Base-by-base conservation (phyloP, 2,329 filamentous ascomycete genomes). In the Aspergillus piperis region DNA sequence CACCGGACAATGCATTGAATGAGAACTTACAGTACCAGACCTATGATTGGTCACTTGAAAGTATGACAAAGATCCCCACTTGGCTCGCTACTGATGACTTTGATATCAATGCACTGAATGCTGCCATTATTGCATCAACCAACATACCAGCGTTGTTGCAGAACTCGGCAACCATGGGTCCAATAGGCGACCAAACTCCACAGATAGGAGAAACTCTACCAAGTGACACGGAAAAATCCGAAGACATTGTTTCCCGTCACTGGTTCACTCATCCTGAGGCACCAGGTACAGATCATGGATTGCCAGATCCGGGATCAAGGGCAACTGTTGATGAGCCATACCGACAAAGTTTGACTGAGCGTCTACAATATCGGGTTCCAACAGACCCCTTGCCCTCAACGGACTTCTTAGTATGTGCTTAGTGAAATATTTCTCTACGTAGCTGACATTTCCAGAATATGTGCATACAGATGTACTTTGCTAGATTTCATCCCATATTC, bases 51-150 rank as follows among this genome's bases (percentile, higher is more conserved):
- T 42, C 51, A 11, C 55, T 65, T 38, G 50, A 59, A 21, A 23
- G 41, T 3, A 53, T 36, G 17, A 49, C 54, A 3, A 61, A 66
- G 36, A 50, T 60, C 3, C 66, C 68, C 3, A 54, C 60, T 1
- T 69, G 67, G 67, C 42, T 70, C 17, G 65, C 63, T 5, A 57
- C 58, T 19, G 66, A 70, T 5, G 54, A 69, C 19, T 70, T 70
- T 47, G 65, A 70, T 38, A 19, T 69, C 7, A 54, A 62, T 49
- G 66, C 63, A 8, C 41, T 70, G 3, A 69, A 66, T 60, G 60
- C 63, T 2, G 56, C 56, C 4, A 48, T 59, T 48, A 32, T 57
- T 54, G 3, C 58, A 36, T 53, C 57, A 36, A 47, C 60, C 0
- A 60, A 55, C 53, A 21, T 44, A 8, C 17, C 44, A 5, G 49